Base-by-base conservation (phyloP, 2,329 filamentous ascomycete species). In the Ophiostoma australiae region DNA sequence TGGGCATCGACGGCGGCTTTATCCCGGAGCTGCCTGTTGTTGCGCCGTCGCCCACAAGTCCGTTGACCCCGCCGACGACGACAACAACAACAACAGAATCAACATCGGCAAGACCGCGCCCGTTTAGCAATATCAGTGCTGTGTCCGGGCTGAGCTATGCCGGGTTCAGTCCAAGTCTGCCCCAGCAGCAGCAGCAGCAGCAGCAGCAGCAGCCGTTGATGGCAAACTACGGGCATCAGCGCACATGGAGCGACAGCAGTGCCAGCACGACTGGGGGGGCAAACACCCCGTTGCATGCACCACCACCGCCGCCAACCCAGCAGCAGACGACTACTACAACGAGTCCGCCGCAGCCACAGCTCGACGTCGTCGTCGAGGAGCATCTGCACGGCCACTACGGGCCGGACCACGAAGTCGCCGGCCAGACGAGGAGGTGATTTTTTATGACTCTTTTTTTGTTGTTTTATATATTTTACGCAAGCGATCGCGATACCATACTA, bases 341-440 rank as follows among this genome's bases (percentile, higher is more conserved):
- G 17, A 35, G 33, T 23, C 2, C 33, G 63, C 33, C 17, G 20
- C 33, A 20, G 27, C 11, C 31, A 27, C 27, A 74, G 63, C 75
- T 82, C 6, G 78, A 76, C 6, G 78, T 79, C 1, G 81, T 85
- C 41, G 79, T 76, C 65, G 84, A 86, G 74, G 82, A 84, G 71
- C 69, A 73, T 55, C 78, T 84, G 69, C 83, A 85, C 69, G 84
- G 84, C 3, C 81, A 83, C 52, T 82, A 85, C 70, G 84, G 84
- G 0, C 80, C 82, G 1, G 71, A 75, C 3, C 76, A 81, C 68
- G 76, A 77, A 0, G 78, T 79, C 10, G 79, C 77, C 4, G 83
- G 84, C 0, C 80, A 85, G 75, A 85, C 81, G 17, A 77, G 79
- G 1, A 77, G 75, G 37, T 20, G n/a, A 5, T 66, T 66, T 4